These are phyloP conservation scores for Conoideocrella luteorostrata DNA, from an alignment of 2,329 filamentous ascomycete species.

Conservation along the genomic window DNA sequence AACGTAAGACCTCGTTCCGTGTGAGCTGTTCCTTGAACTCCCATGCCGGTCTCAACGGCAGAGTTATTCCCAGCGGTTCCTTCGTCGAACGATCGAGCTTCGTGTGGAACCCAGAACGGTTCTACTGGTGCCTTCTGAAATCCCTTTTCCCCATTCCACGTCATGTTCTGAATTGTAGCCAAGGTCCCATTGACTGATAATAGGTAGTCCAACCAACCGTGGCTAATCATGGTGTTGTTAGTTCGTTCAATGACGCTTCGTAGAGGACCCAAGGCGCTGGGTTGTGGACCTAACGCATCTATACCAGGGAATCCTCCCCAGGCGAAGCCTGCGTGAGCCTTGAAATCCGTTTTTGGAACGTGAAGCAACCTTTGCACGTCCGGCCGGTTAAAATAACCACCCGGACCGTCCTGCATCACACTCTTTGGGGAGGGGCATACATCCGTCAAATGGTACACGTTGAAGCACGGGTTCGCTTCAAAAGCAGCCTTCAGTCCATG, in stretches of 20 bases:
- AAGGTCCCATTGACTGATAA: constrained; percentile 66
- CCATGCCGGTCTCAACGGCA: not conserved
- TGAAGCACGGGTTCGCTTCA: constrained; percentile 65
- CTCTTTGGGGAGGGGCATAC: constrained; percentile 63
- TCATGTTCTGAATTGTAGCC: constrained; percentile 73
- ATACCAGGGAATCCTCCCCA: not conserved
- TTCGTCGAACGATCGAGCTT: too few relatives aligned
- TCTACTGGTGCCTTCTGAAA: constrained; percentile 56
- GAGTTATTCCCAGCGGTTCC: too few relatives aligned
- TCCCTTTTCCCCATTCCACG: constrained; percentile 64
- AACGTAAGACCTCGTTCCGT: not conserved
- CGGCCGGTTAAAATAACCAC: constrained; percentile 33
- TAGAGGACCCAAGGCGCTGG: constrained; percentile 6
- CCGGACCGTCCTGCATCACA: constrained; percentile 60
- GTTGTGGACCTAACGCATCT: not conserved
- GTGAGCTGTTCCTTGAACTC: not conserved
- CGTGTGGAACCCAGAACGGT: constrained; percentile 58
- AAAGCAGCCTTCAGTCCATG: constrained; percentile 37
- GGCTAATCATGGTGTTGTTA: constrained; percentile 65
- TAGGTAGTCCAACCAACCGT: constrained; percentile 65
- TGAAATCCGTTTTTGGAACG: not conserved
- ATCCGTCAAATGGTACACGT: constrained; percentile 65
- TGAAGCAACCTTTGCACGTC: constrained; percentile 54
- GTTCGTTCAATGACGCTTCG: constrained; percentile 61
- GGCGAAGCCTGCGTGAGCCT: not conserved